These are phyloP conservation scores for Lactifluus echinatus DNA, from an alignment of 768 basidiomycete species.

Conservation along the genomic window DNA sequence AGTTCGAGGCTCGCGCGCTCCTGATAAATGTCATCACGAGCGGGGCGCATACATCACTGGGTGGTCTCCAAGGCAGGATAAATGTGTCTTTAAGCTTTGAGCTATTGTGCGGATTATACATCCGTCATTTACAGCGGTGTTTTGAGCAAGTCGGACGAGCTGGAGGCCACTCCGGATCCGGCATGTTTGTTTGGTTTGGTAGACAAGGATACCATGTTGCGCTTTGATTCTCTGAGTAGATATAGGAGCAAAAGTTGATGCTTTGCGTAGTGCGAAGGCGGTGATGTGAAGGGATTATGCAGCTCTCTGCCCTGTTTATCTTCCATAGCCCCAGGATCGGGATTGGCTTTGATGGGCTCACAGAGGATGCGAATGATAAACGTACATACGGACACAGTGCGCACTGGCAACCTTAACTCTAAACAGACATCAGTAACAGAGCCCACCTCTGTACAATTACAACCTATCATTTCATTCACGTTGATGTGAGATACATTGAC, in stretches of 20 bases:
- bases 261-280: constrained; percentile 74
- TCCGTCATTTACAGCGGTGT: not conserved
- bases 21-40: constrained; percentile 30
- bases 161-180: constrained; percentile 74
- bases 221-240: constrained; percentile 43
- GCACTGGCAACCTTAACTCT: too few species aligned
- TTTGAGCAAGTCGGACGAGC: constrained; percentile 51
- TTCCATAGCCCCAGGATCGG: too few species aligned
- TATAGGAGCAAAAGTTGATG: constrained; percentile 68
- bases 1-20: constrained; percentile 73
- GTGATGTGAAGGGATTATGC: constrained; percentile 83
- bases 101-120: constrained; percentile 30
- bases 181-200: constrained; percentile 67
- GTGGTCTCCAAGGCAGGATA: constrained; percentile 64
- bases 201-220: constrained; percentile 46
- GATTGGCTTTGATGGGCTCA: too few species aligned
- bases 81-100: constrained; percentile 80
- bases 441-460: too few species aligned
- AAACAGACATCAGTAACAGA: too few species aligned
- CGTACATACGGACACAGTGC: too few species aligned
- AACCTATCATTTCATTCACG: too few species aligned
- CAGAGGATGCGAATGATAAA: too few species aligned
- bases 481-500: too few species aligned
- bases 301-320: constrained; percentile 67
- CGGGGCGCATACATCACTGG: not conserved